These are phyloP conservation scores for Epithemia pelagica DNA, from an alignment of 108 stramenopile genomes.

Conservation along the genomic window DNA sequence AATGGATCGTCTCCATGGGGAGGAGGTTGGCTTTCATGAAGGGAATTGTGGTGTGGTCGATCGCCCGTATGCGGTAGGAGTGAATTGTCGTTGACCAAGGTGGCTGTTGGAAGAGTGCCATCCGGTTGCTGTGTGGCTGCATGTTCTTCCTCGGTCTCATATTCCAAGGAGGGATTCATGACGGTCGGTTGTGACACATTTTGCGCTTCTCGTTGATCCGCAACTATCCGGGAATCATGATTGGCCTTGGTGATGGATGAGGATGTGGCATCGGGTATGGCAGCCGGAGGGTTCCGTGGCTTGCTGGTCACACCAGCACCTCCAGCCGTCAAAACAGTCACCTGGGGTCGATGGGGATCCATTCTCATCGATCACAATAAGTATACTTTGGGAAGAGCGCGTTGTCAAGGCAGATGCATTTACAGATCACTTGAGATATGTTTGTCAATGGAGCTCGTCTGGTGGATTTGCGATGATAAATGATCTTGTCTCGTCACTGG, in stretches of 20 bases:
- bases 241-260: background rate
- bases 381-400: too few species aligned
- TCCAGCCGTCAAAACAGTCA: slow-evolving; percentile 4
- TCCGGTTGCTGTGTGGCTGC: background rate
- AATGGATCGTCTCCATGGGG: background rate
- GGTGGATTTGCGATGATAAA: too few species aligned
- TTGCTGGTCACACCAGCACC: slow-evolving; percentile 1
- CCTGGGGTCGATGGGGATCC: background rate
- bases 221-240: background rate
- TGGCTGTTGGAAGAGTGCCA: background rate
- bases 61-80: too few species aligned
- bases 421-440: too few species aligned
- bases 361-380: too few species aligned
- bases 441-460: too few species aligned
- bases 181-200: background rate
- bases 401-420: too few species aligned
- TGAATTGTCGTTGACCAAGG: too few species aligned
- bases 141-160: background rate
- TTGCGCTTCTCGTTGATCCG: background rate
- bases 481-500: too few species aligned
- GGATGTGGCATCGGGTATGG: background rate
- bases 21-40: background rate
- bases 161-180: background rate
- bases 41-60: background rate
- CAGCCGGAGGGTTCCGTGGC: too few species aligned